Evolutionary conservation across 2,329 filamentous ascomycete species (phyloP).

Genomic region (Davidsoniella virescens): DNA sequence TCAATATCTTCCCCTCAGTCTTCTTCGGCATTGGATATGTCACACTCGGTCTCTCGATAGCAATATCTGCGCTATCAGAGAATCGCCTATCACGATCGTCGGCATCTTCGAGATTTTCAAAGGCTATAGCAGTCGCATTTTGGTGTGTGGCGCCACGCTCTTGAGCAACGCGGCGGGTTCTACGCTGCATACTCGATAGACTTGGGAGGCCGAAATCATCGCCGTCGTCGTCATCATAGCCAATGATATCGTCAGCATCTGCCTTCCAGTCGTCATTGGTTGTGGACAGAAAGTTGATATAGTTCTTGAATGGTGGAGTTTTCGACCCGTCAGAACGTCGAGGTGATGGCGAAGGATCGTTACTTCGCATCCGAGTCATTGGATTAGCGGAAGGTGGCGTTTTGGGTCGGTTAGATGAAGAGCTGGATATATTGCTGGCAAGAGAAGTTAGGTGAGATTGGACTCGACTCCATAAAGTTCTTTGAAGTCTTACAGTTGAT

Average conservation of each 20-base stretch:
- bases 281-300: constrained; percentile 66
- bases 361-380: constrained; percentile 23
- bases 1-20: constrained; percentile 82
- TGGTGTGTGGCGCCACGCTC: constrained; percentile 1
- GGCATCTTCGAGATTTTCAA: constrained; percentile 14
- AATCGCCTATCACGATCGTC: constrained; percentile 37
- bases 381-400: constrained; percentile 48
- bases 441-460: background rate
- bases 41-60: constrained; percentile 68
- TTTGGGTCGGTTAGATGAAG: constrained; percentile 42
- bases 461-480: background rate
- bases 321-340: constrained; percentile 34
- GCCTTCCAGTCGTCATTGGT: constrained; percentile 71
- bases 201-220: constrained; percentile 93
- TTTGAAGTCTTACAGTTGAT: constrained; percentile 44
- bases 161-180: constrained; percentile 32
- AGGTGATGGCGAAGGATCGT: constrained; percentile 40
- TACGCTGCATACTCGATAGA: constrained; percentile 76
- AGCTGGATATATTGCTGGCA: constrained; percentile 7
- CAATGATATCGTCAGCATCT: constrained; percentile 60
- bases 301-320: constrained; percentile 55
- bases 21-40: constrained; percentile 81
- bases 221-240: constrained; percentile 67
- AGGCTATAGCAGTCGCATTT: background rate
- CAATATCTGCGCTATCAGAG: constrained; percentile 84